Conservation (phyloP, 768 basidiomycete genomes). For the Clitopilus passeckerianus region DNA sequence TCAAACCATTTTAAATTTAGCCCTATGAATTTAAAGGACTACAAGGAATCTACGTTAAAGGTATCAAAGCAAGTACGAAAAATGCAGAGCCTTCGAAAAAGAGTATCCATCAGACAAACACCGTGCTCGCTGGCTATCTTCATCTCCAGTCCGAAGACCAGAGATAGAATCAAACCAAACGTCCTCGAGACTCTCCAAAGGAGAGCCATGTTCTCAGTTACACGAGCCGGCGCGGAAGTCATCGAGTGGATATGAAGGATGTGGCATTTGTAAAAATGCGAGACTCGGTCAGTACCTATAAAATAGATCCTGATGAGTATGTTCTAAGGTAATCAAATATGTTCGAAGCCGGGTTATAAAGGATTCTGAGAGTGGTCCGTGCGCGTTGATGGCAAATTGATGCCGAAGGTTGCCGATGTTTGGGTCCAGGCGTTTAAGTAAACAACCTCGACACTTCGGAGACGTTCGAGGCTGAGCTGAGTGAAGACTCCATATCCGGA, state of each 20-base stretch:
- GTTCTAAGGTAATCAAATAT: slow-evolving; percentile 15
- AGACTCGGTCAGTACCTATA: slow-evolving; percentile 24
- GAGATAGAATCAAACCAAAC: slow-evolving; percentile 27
- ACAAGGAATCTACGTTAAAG: too few relatives aligned
- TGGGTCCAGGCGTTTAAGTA: neutral
- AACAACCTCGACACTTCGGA: too few relatives aligned
- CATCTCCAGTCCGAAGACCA: slow-evolving; percentile 17
- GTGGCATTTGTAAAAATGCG: slow-evolving; percentile 24
- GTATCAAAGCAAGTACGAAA: neutral
- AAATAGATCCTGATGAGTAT: slow-evolving; percentile 25
- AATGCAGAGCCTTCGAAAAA: neutral
- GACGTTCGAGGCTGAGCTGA: too few relatives aligned
- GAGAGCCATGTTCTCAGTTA: slow-evolving; percentile 18
- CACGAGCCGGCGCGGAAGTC: slow-evolving; percentile 19
- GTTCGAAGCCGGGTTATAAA: slow-evolving; percentile 8
- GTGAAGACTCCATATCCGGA: too few relatives aligned
- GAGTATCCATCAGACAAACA: slow-evolving; percentile 49
- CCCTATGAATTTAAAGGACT: too few relatives aligned
- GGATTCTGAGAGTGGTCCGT: slow-evolving; percentile 11
- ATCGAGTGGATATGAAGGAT: slow-evolving; percentile 23
- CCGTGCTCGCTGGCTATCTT: slow-evolving; percentile 38
- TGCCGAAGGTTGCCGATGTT: neutral
- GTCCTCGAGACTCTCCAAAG: slow-evolving; percentile 16
- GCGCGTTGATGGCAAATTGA: slow-evolving; percentile 5
- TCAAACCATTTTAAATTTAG: too few relatives aligned